Base-by-base conservation (phyloP, 768 basidiomycete genomes). In the Amanita subjunquillea region DNA sequence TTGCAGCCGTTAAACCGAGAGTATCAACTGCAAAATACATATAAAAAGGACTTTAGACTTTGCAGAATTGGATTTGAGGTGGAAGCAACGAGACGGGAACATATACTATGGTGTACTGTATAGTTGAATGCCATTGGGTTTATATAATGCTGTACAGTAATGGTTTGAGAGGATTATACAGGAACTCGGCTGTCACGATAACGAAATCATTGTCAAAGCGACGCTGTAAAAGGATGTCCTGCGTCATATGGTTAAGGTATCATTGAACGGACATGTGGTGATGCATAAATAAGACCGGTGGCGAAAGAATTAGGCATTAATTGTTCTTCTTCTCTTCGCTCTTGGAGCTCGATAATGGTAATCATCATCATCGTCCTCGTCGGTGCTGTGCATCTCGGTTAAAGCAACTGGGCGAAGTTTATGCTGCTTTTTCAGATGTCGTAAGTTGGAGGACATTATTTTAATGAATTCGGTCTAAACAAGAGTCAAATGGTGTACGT, bases 381-480 rank as follows among this genome's bases (percentile, higher is more conserved):
- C 76, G 51, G 69, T 74, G 53, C 67, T 68, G 7, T 70, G 72
- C 22, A 74, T 73, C 13, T 66, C 62, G 12, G 64, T 62, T n/a
- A 60, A 59, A 44, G 60, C 62, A 45, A 63, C 64, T 45, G 63
- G 58, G 39, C 65, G 61, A 36, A 64, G 43, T 22, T 77, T 75
- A 56, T 76, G 73, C 20, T 53, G 51, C 62, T 80, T 82, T 32
- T 85, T 83, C 54, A 89, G 63, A 27, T 73, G 68, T 15, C 82
- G 77, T 44, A 89, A 70, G 54, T 78, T 73, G n/a, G 66, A 51
- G 8, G 74, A 68, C 46, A 89, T 66, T 3, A 79, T 77, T 62
- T 77, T 86, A 59, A 83, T 71, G 59, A 89, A 89, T 27, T 85
- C 83, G 58, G 70, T 83, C 87, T 89, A 48, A 27, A 32, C 22